Conservation (phyloP, 2,329 filamentous ascomycete genomes). For the Paecilomyces niveus region DNA sequence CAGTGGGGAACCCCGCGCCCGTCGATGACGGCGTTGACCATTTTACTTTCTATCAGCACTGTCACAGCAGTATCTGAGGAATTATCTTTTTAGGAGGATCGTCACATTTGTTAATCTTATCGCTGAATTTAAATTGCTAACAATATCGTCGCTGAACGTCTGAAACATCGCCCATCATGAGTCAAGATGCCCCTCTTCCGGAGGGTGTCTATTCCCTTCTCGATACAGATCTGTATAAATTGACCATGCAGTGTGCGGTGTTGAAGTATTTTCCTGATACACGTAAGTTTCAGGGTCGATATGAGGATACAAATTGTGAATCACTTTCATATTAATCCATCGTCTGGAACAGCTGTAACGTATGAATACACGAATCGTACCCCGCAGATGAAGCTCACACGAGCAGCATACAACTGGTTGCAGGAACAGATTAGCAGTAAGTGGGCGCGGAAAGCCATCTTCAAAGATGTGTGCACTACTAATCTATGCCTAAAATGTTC, state of each 20-base stretch:
- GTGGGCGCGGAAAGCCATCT: slow-evolving; percentile 15
- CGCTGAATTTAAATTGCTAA: background rate
- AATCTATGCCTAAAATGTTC: slow-evolving; percentile 17
- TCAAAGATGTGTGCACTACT: background rate
- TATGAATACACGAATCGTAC: slow-evolving; percentile 96
- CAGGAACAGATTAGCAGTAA: slow-evolving; percentile 71
- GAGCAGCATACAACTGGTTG: slow-evolving; percentile 79
- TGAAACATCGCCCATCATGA: slow-evolving; percentile 13
- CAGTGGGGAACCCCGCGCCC: slow-evolving; percentile 2
- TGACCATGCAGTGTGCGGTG: slow-evolving; percentile 98
- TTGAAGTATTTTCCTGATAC: slow-evolving; percentile 80
- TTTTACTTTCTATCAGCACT: background rate
- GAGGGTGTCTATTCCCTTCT: slow-evolving; percentile 77
- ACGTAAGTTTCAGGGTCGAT: slow-evolving; percentile 24
- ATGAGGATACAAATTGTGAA: background rate
- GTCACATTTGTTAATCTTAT: background rate
- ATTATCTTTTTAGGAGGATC: background rate
- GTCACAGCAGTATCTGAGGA: slow-evolving; percentile 4
- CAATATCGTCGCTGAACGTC: background rate
- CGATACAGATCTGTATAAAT: slow-evolving; percentile 84
- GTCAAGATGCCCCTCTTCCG: slow-evolving; percentile 27
- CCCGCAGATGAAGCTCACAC: slow-evolving; percentile 81
- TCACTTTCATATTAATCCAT: slow-evolving; percentile 6
- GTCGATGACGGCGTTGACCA: background rate
- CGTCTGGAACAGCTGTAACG: slow-evolving; percentile 55